Evolutionary conservation across 345 rosid species (phyloP), one percentile per base, ranked within the genome.

Genomic region (Rhizophora apiculata): DNA sequence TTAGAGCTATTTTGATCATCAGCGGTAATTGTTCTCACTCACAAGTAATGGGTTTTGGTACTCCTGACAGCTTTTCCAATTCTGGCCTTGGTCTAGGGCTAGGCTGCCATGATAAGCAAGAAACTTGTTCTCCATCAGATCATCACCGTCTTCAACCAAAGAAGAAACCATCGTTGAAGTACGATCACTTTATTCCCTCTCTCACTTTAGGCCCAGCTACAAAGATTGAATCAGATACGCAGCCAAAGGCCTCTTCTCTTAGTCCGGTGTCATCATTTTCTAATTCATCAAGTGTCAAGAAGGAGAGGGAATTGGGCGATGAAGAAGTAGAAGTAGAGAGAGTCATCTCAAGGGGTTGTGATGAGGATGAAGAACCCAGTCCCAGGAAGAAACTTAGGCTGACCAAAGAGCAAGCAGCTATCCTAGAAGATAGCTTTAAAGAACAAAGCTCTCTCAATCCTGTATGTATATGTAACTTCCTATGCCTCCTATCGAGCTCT

Each of bases 311-410:
- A 5, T 56, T 56, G 11, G 26, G 30, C 4, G 60, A 27, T 11
- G 60, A 56, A 56, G 60, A 56, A 56, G 18, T 56, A 9, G 60
- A 56, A 21, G 31, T 27, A 24, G 60, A 56, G 31, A 56, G 60
- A 56, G 31, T 22, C 26, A 8, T 24, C 16, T 56, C 60, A 24
- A 56, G 60, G 60, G 30, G 13, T 10, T 56, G 31, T 56, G 31
- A 56, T 10, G 60, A 24, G 26, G 60, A 56, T 24, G 60, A 56
- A 22, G 60, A 56, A 24, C 29, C 60, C 1, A 56, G 60, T 56
- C 60, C 60, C 26, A 56, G 19, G 60, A 56, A 56, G 60, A 56
- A 56, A 56, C 60, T 56, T 56, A 56, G 60, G 29, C 60, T 56
- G 26, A 56, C 31, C 60, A 56, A 56, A 56, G 60, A 15, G 22